Evolutionary conservation across 1,284 basidiomycete genomes (phyloP), one percentile per base, ranked within the genome.

Genomic region (Tranzscheliella williamsii): DNA sequence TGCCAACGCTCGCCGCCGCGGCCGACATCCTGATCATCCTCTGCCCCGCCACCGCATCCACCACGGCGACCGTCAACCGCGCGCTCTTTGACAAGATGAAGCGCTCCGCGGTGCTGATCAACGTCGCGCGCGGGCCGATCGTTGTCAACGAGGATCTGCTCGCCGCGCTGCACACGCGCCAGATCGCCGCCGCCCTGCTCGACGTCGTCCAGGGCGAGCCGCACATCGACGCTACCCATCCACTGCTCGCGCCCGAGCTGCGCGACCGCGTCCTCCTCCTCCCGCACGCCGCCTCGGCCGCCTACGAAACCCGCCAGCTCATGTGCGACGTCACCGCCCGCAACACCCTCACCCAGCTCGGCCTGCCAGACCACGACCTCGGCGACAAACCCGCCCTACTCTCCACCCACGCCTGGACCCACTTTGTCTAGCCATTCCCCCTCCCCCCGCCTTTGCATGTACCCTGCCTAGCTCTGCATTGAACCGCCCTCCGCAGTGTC

Each of bases 131-230:
- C 11, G 53, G 53, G 1, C 49, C 24, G 17, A 39, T 56, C 13
- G 46, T 56, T 9, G 53, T 56, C 29, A 50, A 56, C 17, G 29
- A 40, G 1, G 42, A 56, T 21, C 42, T 56, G 1, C 37, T 45
- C 9, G 26, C 15, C 2, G 53, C 46, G 4, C 38, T 56, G 2
- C 22, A 32, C 7, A 1, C 18, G n/a, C 23, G 37, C 18, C 30
- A 39, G 15, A 36, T 56, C 5, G 15, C 53, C 17, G 53, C 53
- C n/a, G 53, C 53, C 2, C 29, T 56, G 26, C 23, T 56, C 16
- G 53, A 56, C 24, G 53, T 56, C 12, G 33, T 50, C 4, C 42
- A 56, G n/a, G 53, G 47, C 16, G 53, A 50, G 18, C 53, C 53
- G 0, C 17, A 56, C 15, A 26, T 56, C 27, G 13, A 44, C 5